Conservation (phyloP, 257 asterid genomes). For the Handroanthus guayacan region DNA sequence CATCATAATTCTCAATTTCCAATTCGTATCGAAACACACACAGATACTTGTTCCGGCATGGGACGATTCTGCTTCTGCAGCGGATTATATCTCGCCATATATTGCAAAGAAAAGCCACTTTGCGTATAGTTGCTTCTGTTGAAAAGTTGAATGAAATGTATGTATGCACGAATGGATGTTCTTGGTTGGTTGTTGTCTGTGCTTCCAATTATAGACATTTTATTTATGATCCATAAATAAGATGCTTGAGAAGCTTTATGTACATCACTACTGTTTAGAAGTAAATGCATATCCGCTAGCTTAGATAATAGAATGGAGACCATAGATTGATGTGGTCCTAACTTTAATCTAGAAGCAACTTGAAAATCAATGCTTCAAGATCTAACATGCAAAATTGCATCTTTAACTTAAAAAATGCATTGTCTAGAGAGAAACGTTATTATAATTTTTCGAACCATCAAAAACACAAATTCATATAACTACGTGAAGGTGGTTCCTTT, state of each 20-base stretch:
- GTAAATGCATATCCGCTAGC: neutral
- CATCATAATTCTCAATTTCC: too few species aligned
- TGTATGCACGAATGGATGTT: neutral
- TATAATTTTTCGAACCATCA: too few species aligned
- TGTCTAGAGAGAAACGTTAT: too few species aligned
- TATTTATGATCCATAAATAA: slow-evolving; percentile 9
- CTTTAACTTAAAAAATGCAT: too few species aligned
- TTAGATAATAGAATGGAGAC: neutral
- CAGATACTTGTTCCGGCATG: slow-evolving; percentile 48
- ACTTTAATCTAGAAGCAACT: too few species aligned
- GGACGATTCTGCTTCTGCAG: slow-evolving; percentile 36
- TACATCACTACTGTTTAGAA: neutral
- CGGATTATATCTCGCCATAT: slow-evolving; percentile 42
- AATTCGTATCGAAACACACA: too few species aligned
- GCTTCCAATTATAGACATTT: slow-evolving; percentile 13
- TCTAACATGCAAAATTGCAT: too few species aligned
- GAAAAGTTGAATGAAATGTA: slow-evolving; percentile 3
- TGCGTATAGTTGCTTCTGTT: slow-evolving; percentile 68
- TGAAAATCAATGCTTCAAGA: too few species aligned
- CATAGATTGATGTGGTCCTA: too few species aligned
- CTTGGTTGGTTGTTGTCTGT: too few species aligned
- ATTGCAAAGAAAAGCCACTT: slow-evolving; percentile 51
- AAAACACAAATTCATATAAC: too few species aligned
- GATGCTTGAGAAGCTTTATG: slow-evolving; percentile 23
- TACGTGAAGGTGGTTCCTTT: too few species aligned